phyloP scores from a whole-genome alignment of 2,329 filamentous ascomycete genomes.

The Alternaria arborescens region DNA sequence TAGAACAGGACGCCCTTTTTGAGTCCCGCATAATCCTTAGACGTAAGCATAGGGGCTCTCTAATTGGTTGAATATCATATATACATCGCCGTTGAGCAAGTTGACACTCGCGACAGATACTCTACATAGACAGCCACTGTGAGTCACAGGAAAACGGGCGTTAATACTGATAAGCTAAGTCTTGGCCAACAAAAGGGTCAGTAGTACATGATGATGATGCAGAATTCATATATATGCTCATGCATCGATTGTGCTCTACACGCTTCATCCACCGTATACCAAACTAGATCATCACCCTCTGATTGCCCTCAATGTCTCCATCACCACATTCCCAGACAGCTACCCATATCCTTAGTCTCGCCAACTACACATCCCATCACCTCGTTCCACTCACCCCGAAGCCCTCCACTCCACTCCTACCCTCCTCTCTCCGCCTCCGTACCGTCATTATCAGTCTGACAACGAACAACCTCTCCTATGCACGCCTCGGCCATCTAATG shows the following conservation, averaged over 20 bases:
- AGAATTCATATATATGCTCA: not conserved
- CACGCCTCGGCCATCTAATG: slow-evolving; percentile 31
- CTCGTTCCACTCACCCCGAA: slow-evolving; percentile 22
- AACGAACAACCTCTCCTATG: slow-evolving; percentile 38
- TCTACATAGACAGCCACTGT: not conserved
- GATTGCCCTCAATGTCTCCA: not conserved
- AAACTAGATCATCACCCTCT: not conserved
- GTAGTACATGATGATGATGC: not conserved
- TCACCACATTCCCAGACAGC: not conserved
- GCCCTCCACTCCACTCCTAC: slow-evolving; percentile 16
- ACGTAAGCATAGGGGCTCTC: not conserved
- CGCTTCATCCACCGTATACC: not conserved
- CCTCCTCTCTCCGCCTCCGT: slow-evolving; percentile 31
- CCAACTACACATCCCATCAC: slow-evolving; percentile 30
- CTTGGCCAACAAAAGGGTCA: not conserved
- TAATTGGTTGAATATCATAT: not conserved
- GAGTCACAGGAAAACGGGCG: not conserved
- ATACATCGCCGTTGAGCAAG: not conserved
- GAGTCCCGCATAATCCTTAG: slow-evolving; percentile 1
- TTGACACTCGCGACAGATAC: not conserved
- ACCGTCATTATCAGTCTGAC: slow-evolving; percentile 33
- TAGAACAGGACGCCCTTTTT: slow-evolving; percentile 6
- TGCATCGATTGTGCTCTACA: not conserved
- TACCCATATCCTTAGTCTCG: slow-evolving; percentile 27
- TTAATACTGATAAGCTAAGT: not conserved